These are phyloP conservation scores for Podosphaera fusca DNA, from an alignment of 2,329 filamentous ascomycete species.

Conservation along the genomic window DNA sequence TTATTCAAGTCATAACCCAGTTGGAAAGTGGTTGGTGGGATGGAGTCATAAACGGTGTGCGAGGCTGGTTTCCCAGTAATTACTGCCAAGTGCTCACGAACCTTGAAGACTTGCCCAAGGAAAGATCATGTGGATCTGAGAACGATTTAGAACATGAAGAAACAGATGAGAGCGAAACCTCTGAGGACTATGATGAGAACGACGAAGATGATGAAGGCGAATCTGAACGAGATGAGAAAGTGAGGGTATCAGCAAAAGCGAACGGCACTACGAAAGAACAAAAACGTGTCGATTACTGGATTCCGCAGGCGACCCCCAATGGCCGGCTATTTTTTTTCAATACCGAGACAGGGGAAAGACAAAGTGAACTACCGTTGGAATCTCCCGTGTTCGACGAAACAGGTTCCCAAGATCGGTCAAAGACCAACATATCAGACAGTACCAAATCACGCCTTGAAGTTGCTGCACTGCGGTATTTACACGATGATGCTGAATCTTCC, in stretches of 20 bases:
- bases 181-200: constrained; percentile 40
- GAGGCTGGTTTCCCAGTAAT: constrained; percentile 98
- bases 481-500: constrained; percentile 80
- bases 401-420: constrained; percentile 71
- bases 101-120: constrained; percentile 47
- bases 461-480: constrained; percentile 60
- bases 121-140: constrained; percentile 24
- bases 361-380: constrained; percentile 83
- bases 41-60: constrained; percentile 85
- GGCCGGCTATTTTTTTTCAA: constrained; percentile 95
- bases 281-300: constrained; percentile 91
- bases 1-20: constrained; percentile 96
- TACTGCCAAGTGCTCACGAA: constrained; percentile 77
- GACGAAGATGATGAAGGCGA: constrained; percentile 40
- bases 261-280: constrained; percentile 38
- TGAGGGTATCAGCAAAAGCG: constrained; percentile 38
- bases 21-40: constrained; percentile 99
- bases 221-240: constrained; percentile 33
- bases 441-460: constrained; percentile 77
- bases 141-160: constrained; percentile 32
- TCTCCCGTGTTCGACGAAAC: constrained; percentile 67
- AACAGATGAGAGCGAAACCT: constrained; percentile 36
- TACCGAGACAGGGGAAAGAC: constrained; percentile 84
- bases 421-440: constrained; percentile 70
- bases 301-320: constrained; percentile 85